These are phyloP conservation scores for Asterella californica DNA, from an alignment of 225 moss, liverwort and hornwort species.

Conservation along the genomic window DNA sequence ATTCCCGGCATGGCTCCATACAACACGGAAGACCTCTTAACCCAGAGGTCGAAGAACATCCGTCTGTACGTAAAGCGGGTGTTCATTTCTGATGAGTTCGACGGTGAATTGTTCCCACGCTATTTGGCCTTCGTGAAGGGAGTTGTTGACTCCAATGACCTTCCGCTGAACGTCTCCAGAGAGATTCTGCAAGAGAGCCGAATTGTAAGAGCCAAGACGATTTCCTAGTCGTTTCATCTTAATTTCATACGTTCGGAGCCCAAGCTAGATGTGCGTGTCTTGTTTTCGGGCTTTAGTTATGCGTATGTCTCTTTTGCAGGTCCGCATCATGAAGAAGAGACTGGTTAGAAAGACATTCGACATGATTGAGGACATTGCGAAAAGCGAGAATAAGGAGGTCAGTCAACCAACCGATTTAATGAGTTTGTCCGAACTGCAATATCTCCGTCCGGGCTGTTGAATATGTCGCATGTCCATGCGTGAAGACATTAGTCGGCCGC, in stretches of 20 bases:
- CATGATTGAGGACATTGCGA: conserved; percentile 84
- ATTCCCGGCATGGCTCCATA: conserved; percentile 96
- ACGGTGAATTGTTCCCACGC: conserved; percentile 95
- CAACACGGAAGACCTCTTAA: conserved; percentile 75
- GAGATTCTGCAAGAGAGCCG: conserved; percentile 97
- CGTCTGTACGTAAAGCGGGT: conserved; percentile 93
- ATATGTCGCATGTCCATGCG: background rate
- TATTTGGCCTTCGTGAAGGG: conserved; percentile 94
- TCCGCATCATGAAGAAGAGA: conserved; percentile 97
- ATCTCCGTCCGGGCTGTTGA: background rate
- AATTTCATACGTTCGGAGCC: background rate
- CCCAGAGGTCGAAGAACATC: conserved; percentile 83
- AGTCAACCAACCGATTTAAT: background rate
- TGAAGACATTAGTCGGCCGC: background rate
- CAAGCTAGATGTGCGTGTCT: background rate
- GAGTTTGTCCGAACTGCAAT: too few species aligned
- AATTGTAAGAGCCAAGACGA: conserved; percentile 54
- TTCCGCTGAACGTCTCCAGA: conserved; percentile 89
- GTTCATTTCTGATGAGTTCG: conserved; percentile 96
- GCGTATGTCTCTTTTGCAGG: conserved; percentile 34
- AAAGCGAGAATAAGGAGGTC: conserved; percentile 83
- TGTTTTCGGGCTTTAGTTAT: too few species aligned
- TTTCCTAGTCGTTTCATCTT: background rate
- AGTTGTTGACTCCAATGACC: conserved; percentile 92
- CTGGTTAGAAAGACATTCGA: conserved; percentile 93